Conservation (phyloP, 1,284 basidiomycete genomes). For the Leccinum fallax region DNA sequence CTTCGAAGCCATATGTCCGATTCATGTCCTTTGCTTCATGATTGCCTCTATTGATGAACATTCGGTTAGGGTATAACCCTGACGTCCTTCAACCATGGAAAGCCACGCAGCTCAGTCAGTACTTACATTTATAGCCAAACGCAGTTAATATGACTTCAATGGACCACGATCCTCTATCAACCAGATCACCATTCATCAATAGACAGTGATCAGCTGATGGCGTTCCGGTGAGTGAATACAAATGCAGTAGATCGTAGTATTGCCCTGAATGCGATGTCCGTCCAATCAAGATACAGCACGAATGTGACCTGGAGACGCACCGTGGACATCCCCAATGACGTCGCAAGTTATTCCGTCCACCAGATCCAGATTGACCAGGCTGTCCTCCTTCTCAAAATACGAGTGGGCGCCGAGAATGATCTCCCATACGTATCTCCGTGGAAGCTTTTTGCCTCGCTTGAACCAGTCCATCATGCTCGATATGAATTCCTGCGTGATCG, state of each 20-base stretch:
- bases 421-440: slow-evolving; percentile 92
- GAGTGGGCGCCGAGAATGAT: slow-evolving; percentile 89
- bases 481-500: slow-evolving; percentile 80
- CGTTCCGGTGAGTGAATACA: slow-evolving; percentile 84
- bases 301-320: slow-evolving; percentile 41
- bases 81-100: slow-evolving; percentile 17
- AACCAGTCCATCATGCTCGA: slow-evolving; percentile 89
- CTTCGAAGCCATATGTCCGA: slow-evolving; percentile 92
- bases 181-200: slow-evolving; percentile 95
- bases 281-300: not conserved
- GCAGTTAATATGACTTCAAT: slow-evolving; percentile 95
- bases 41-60: slow-evolving; percentile 95
- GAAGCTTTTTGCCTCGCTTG: slow-evolving; percentile 87
- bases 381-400: slow-evolving; percentile 77
- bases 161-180: slow-evolving; percentile 97
- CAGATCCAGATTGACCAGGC: slow-evolving; percentile 79
- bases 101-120: slow-evolving; percentile 3
- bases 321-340: slow-evolving; percentile 92
- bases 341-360: slow-evolving; percentile 83
- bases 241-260: slow-evolving; percentile 92
- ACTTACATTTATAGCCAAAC: slow-evolving; percentile 93
- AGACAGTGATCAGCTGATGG: slow-evolving; percentile 83
- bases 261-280: slow-evolving; percentile 58
- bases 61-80: slow-evolving; percentile 88
- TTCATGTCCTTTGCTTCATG: slow-evolving; percentile 96